These are phyloP conservation scores for Cardamine chenopodiifolia DNA, from an alignment of 345 rosid species.

Conservation along the genomic window DNA sequence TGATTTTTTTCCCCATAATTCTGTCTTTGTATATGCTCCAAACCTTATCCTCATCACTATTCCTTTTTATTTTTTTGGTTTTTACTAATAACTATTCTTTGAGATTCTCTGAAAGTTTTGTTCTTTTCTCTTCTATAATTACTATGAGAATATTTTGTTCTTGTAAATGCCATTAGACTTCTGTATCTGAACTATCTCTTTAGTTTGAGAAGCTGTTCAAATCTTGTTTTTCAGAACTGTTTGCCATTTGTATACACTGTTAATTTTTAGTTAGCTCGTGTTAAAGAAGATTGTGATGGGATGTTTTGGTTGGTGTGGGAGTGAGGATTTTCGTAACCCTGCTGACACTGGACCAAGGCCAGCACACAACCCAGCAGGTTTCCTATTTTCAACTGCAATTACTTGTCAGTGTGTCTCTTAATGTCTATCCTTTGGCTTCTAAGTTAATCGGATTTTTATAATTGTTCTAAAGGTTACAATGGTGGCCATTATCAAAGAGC, in stretches of 20 bases:
- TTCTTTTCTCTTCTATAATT: not conserved
- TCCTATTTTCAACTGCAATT: slow-evolving; percentile 6
- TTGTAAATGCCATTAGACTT: no score
- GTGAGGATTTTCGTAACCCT: slow-evolving; percentile 47
- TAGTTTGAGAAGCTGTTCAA: slow-evolving; percentile 4
- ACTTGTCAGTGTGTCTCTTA: slow-evolving; percentile 9
- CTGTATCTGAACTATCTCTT: not conserved
- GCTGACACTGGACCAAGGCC: slow-evolving; percentile 48
- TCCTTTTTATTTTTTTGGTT: not conserved
- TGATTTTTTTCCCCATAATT: slow-evolving; percentile 7
- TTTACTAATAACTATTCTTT: not conserved
- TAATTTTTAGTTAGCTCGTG: not conserved
- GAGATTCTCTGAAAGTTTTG: not conserved
- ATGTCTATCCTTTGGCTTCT: not conserved
- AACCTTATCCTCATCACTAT: slow-evolving; percentile 17
- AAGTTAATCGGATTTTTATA: slow-evolving; percentile 1
- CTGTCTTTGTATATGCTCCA: not conserved
- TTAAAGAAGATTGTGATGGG: slow-evolving; percentile 49
- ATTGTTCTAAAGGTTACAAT: slow-evolving; percentile 48
- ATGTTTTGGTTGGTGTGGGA: slow-evolving; percentile 68
- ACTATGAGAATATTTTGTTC: not conserved
- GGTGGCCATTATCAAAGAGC: slow-evolving; percentile 50
- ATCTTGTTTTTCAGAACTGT: not conserved
- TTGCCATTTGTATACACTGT: not conserved
- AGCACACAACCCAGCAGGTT: slow-evolving; percentile 52